Evolutionary conservation across 2,329 filamentous ascomycete species (phyloP).

Genomic region (Nemania sp.): DNA sequence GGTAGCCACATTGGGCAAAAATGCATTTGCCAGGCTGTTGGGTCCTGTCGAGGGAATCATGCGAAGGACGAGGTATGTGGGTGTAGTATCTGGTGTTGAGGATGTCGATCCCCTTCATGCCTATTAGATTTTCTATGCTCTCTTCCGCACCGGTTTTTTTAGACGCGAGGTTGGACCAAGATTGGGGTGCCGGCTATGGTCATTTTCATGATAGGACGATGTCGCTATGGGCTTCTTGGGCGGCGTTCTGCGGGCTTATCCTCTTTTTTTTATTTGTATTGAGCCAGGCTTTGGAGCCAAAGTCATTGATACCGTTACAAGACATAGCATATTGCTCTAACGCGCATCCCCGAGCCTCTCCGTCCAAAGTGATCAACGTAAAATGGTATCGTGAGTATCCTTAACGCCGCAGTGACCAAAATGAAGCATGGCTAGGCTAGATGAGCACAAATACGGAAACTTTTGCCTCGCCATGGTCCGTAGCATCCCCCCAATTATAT

Average conservation of each 20-base stretch:
- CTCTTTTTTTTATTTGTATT: conserved; percentile 33
- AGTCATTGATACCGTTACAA: conserved; percentile 34
- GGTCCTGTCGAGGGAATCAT: conserved; percentile 95
- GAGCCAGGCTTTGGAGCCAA: conserved; percentile 25
- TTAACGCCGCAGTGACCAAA: neutral
- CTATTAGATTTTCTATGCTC: conserved; percentile 30
- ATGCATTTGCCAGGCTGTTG: conserved; percentile 89
- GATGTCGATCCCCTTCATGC: conserved; percentile 68
- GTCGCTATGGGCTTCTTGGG: conserved; percentile 24
- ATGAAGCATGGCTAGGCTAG: neutral
- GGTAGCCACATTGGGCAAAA: conserved; percentile 88
- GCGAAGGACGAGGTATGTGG: conserved; percentile 73
- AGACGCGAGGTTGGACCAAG: conserved; percentile 23
- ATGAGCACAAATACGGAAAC: neutral
- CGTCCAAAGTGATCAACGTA: conserved; percentile 3
- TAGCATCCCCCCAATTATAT: neutral
- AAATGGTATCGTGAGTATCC: conserved; percentile 25
- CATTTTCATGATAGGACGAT: conserved; percentile 16
- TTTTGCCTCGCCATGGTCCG: neutral
- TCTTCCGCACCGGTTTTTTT: conserved; percentile 20
- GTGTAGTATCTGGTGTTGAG: conserved; percentile 65
- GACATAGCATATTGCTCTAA: conserved; percentile 7
- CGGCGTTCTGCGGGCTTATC: conserved; percentile 38
- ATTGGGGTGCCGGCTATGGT: conserved; percentile 20
- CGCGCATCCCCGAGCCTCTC: too few relatives aligned